Evolutionary conservation across 768 basidiomycete species (phyloP).

Genomic region (Mycena alexandri): DNA sequence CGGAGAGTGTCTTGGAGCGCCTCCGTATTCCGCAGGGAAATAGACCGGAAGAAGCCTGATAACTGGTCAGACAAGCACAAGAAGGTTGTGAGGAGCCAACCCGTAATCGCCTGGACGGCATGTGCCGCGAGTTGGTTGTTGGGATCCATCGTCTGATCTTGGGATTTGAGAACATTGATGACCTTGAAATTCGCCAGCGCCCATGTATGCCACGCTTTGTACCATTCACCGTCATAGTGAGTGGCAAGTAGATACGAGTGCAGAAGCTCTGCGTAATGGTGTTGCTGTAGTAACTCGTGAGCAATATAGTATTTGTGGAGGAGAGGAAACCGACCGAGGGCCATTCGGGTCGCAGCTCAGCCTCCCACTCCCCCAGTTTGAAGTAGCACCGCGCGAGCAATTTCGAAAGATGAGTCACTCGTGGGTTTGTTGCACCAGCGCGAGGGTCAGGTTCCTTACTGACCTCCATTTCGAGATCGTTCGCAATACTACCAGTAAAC

Average conservation of each 20-base stretch:
- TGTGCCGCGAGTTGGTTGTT: slow-evolving; percentile 79
- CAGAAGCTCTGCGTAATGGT: slow-evolving; percentile 83
- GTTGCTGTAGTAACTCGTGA: slow-evolving; percentile 59
- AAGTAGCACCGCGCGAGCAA: slow-evolving; percentile 97
- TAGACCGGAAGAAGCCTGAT: slow-evolving; percentile 94
- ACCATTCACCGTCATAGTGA: slow-evolving; percentile 94
- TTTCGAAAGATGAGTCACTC: slow-evolving; percentile 76
- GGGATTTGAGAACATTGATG: slow-evolving; percentile 77
- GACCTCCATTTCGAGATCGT: slow-evolving; percentile 77
- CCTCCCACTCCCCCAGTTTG: slow-evolving; percentile 97
- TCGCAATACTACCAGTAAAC: slow-evolving; percentile 81
- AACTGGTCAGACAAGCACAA: slow-evolving; percentile 14
- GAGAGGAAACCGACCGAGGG: slow-evolving; percentile 65
- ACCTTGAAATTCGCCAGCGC: slow-evolving; percentile 97
- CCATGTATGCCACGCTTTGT: slow-evolving; percentile 99
- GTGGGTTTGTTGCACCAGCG: slow-evolving; percentile 66
- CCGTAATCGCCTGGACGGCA: slow-evolving; percentile 94
- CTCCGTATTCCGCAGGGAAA: slow-evolving; percentile 89
- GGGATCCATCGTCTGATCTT: slow-evolving; percentile 66
- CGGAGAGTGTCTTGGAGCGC: slow-evolving; percentile 95
- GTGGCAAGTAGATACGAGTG: slow-evolving; percentile 90
- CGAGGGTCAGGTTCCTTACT: slow-evolving; percentile 63
- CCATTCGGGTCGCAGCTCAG: slow-evolving; percentile 85
- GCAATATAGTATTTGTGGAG: not conserved
- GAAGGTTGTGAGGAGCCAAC: slow-evolving; percentile 50